Percentiles rank a stretch among this genome's conserved stretches.
phyloP scores from a whole-genome alignment of 176 grass and related monocot species.

The Puya raimondii region DNA sequence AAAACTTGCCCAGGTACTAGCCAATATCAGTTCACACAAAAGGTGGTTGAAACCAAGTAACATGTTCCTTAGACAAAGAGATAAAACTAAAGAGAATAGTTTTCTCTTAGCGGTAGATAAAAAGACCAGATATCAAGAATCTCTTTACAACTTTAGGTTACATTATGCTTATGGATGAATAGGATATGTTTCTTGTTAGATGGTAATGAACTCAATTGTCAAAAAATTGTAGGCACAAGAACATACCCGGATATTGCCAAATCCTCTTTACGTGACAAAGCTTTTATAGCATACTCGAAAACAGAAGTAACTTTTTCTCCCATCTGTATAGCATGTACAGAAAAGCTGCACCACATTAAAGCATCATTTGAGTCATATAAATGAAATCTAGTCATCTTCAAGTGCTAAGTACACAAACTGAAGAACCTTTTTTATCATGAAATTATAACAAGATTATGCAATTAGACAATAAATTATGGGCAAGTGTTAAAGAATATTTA shows the following conservation, averaged over 20 bases:
- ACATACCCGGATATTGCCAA: slow-evolving; percentile 37
- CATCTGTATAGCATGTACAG: slow-evolving; percentile 79
- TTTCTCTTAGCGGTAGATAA: background rate
- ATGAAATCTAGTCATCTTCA: background rate
- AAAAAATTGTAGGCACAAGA: slow-evolving; percentile 9
- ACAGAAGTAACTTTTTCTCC: slow-evolving; percentile 78
- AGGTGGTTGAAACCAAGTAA: background rate
- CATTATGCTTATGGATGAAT: background rate
- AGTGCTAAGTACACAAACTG: slow-evolving; percentile 7
- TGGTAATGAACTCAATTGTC: background rate
- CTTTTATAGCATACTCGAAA: slow-evolving; percentile 81
- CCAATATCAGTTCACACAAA: background rate
- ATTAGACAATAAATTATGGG: background rate
- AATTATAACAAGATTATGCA: background rate
- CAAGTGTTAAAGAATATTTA: slow-evolving; percentile 27
- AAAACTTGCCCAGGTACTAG: background rate
- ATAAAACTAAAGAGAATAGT: background rate
- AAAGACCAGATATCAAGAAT: background rate
- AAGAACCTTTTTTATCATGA: too few species aligned
- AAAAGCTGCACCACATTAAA: slow-evolving; percentile 57
- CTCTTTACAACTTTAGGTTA: background rate
- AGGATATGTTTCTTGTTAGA: background rate
- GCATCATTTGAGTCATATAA: slow-evolving; percentile 1
- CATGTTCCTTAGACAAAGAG: background rate
- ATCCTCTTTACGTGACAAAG: slow-evolving; percentile 72